Base-by-base conservation (phyloP, 371 early-diverging fungal genomes). In the Apophysomyces elegans region DNA sequence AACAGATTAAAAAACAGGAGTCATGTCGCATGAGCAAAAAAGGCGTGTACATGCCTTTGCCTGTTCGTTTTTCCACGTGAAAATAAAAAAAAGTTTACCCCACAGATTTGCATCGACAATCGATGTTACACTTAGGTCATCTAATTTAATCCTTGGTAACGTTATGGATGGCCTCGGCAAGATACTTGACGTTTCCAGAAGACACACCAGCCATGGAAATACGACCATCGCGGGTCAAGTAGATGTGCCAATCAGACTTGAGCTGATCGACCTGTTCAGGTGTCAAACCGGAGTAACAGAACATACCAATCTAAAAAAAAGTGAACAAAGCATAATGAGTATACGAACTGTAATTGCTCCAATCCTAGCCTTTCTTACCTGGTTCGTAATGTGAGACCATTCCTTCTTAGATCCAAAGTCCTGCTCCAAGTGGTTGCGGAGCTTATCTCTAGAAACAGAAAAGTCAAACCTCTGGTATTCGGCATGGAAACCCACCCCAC, bases 181-280 rank as follows among this genome's bases (percentile, higher is more conserved):
- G 88, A 81, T 97, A 96, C 77, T 92, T 87, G 84, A 97, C 98
- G 81, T 98, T 99, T 66, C 84, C 79, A 75, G 88, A 89, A 38
- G 93, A 91, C 80, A 98, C 91, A 75, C 99, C 99, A 62, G 99
- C 96, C 79, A 99, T 93, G 36, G 96, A 96, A 74, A 99, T 96
- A 77, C 99, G 94, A 44, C 99, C 99, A 74, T 98, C 97, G 68
- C 89, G 86, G 60, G 98, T 97, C 67, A 99, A 83, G 87, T 98
- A 99, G 58, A 99, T 89, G 70, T 95, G 94, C 87, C 88, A 94
- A 72, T 98, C 95, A 57, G 73, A 80, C 69, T 87, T 89, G 74
- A 99, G 79, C 65, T 90, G 83, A 74, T 91, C 93, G 50, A 96
- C 96, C 79, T 94, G 91, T 67, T 91, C 93, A 44, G 96, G 91